Percentiles rank a stretch among this genome's conserved stretches.
phyloP scores from a whole-genome alignment of 768 basidiomycete genomes.

The Lactarius indigo region DNA sequence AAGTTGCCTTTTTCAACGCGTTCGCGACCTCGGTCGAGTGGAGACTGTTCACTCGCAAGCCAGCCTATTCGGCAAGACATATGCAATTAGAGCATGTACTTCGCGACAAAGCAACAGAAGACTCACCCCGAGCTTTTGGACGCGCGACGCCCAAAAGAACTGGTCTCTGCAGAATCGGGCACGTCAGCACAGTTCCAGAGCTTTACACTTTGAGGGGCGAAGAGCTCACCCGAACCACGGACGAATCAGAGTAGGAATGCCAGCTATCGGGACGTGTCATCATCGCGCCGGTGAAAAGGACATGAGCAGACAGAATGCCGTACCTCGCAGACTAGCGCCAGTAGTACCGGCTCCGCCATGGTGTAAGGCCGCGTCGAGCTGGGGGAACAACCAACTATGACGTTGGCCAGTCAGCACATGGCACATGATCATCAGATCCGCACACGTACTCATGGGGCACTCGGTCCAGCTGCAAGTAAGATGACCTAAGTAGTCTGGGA shows the following conservation, averaged over 20 bases:
- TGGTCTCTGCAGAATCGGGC: conserved; percentile 40
- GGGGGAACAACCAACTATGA: conserved; percentile 52
- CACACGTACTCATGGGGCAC: conserved; percentile 55
- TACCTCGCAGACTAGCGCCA: conserved; percentile 55
- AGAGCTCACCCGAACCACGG: conserved; percentile 57
- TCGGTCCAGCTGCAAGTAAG: conserved; percentile 45
- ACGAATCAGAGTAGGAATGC: conserved; percentile 64
- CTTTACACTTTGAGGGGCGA: neutral
- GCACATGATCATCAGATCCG: neutral
- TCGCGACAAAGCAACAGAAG: neutral
- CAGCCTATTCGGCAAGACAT: conserved; percentile 37
- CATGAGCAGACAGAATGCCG: neutral
- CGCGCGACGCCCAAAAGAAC: conserved; percentile 62
- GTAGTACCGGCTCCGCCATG: conserved; percentile 74
- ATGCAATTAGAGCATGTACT: neutral
- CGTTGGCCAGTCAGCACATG: conserved; percentile 18
- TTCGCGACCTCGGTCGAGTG: conserved; percentile 46
- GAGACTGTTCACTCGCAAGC: conserved; percentile 47
- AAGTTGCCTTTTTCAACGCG: conserved; percentile 56
- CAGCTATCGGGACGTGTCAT: conserved; percentile 33
- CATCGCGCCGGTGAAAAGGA: neutral
- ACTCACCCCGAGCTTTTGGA: conserved; percentile 57
- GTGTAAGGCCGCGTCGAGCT: conserved; percentile 59
- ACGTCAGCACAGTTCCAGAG: conserved; percentile 17
- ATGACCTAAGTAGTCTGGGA: conserved; percentile 14